Percentiles rank a stretch among this genome's conserved stretches.
Evolutionary conservation across 139 green algal genomes (phyloP).

Genomic region (Chlamydomonas sp.): DNA sequence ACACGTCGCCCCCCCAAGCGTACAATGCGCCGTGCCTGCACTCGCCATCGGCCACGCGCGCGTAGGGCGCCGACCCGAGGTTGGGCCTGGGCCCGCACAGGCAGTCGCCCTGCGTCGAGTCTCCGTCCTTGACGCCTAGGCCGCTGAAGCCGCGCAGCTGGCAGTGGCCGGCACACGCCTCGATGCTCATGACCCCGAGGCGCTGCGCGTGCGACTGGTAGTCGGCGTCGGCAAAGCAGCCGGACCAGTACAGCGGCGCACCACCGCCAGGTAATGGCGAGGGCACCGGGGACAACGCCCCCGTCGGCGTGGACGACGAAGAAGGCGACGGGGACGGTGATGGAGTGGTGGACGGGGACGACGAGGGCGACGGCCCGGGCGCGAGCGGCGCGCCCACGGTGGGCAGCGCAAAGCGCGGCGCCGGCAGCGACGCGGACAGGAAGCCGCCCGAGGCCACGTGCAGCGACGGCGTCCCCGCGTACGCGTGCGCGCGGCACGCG

Average conservation of each 20-base stretch:
- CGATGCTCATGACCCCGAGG: background rate
- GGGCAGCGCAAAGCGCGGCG: background rate
- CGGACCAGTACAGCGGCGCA: background rate
- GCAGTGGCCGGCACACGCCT: background rate
- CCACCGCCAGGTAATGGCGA: background rate
- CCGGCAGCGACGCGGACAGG: background rate
- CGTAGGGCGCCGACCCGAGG: background rate
- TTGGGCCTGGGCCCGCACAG: background rate
- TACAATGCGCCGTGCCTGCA: background rate
- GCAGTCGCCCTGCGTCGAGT: background rate
- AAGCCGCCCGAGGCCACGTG: background rate
- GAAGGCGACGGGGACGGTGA: background rate
- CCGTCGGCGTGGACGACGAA: too few species aligned
- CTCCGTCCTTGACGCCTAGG: background rate
- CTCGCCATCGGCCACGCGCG: background rate
- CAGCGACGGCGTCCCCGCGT: too few species aligned
- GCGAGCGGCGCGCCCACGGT: too few species aligned
- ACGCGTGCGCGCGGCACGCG: too few species aligned
- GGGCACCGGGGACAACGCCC: too few species aligned
- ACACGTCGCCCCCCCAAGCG: background rate
- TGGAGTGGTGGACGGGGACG: background rate
- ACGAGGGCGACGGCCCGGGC: too few species aligned
- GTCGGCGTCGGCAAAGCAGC: background rate
- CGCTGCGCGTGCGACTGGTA: background rate
- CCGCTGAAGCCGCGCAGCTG: background rate